Percentiles rank a stretch among this genome's conserved stretches.
Conservation (phyloP, 441 rosid species). For the Corymbia calophylla region DNA sequence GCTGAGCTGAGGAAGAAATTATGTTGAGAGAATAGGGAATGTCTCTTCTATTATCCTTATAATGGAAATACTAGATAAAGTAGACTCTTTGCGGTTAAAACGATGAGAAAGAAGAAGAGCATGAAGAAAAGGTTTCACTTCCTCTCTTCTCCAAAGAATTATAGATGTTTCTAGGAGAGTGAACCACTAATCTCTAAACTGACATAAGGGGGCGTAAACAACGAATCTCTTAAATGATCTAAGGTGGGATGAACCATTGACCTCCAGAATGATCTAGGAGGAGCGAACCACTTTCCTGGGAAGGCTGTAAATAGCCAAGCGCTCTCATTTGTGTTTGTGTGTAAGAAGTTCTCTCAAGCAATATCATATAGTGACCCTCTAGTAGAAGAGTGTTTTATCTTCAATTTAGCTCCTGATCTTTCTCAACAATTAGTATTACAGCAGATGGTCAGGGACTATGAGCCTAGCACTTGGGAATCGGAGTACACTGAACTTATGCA, state of each 20-base stretch:
- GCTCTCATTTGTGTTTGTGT: neutral
- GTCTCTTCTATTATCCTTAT: no score
- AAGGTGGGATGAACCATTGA: neutral
- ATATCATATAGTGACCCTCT: neutral
- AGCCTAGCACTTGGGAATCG: no score
- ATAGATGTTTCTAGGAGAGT: neutral
- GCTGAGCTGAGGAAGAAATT: no score
- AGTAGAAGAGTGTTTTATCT: neutral
- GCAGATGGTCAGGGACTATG: no score
- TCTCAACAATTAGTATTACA: no score
- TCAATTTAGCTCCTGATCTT: neutral
- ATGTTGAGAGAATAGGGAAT: no score
- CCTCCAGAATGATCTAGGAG: neutral
- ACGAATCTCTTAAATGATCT: no score
- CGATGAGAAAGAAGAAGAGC: no score
- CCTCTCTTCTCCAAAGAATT: neutral
- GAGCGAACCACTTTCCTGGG: neutral
- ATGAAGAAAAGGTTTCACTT: neutral
- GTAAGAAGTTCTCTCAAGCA: neutral
- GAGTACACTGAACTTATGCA: no score
- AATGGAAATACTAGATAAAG: no score
- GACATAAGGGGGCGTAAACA: neutral
- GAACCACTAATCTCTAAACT: neutral
- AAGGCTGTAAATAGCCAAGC: neutral
- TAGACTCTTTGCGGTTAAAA: no score